Evolutionary conservation across 1,139 yeast species (phyloP).

Genomic region (Nakaseomyces nivariensis): DNA sequence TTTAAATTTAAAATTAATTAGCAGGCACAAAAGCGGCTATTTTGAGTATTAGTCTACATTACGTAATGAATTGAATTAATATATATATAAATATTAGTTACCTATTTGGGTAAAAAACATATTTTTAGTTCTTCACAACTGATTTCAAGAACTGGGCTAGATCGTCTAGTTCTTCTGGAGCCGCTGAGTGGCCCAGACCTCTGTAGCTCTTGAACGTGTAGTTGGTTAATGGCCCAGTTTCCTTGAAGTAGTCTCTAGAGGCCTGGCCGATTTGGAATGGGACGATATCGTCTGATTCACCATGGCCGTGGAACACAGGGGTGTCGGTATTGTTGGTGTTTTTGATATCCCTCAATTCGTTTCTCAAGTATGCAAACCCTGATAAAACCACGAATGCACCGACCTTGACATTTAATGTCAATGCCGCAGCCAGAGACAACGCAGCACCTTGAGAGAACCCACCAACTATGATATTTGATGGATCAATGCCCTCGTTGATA

Average conservation of each 20-base stretch:
- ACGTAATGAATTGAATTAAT: too few relatives aligned
- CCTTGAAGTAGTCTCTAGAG: slow-evolving; percentile 39
- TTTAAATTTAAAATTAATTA: neutral
- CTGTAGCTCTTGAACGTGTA: slow-evolving; percentile 49
- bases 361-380: slow-evolving; percentile 59
- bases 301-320: slow-evolving; percentile 86
- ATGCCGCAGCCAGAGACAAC: slow-evolving; percentile 49
- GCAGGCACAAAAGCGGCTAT: neutral
- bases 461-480: slow-evolving; percentile 71
- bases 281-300: slow-evolving; percentile 64
- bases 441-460: slow-evolving; percentile 97
- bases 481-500: slow-evolving; percentile 49
- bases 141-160: slow-evolving; percentile 42
- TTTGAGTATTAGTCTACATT: too few relatives aligned
- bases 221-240: slow-evolving; percentile 31
- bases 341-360: slow-evolving; percentile 31
- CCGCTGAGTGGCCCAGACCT: slow-evolving; percentile 59
- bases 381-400: slow-evolving; percentile 76
- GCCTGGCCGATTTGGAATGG: slow-evolving; percentile 38
- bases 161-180: slow-evolving; percentile 56
- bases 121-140: neutral
- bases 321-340: slow-evolving; percentile 43
- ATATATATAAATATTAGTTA: too few relatives aligned
- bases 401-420: slow-evolving; percentile 44
- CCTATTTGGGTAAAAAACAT: too few relatives aligned